phyloP scores from a whole-genome alignment of 2,329 filamentous ascomycete genomes.

The Xylaria sp. region DNA sequence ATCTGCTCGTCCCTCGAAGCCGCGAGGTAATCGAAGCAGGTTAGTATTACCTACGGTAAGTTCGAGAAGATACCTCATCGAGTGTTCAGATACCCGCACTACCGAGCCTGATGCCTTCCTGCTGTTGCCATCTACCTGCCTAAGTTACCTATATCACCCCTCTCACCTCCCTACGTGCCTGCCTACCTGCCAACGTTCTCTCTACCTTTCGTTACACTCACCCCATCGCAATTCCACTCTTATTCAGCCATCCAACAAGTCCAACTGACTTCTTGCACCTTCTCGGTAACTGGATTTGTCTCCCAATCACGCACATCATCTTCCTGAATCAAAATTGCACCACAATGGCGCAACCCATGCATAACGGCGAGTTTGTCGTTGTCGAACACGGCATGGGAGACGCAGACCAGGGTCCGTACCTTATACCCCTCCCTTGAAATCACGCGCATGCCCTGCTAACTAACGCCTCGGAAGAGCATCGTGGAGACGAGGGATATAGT shows the following conservation, averaged over 20 bases:
- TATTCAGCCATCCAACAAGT: too few species aligned
- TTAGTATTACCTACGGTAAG: not conserved
- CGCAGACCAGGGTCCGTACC: not conserved
- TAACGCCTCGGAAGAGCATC: not conserved
- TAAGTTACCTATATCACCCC: not conserved
- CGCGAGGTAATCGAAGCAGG: not conserved
- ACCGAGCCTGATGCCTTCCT: not conserved
- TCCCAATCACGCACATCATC: too few species aligned
- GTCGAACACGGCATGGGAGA: not conserved
- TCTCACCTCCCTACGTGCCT: not conserved
- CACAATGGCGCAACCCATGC: too few species aligned
- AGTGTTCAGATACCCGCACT: too few species aligned
- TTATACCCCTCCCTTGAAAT: not conserved
- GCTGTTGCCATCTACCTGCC: not conserved
- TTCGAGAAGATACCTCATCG: too few species aligned
- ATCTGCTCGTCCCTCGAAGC: too few species aligned
- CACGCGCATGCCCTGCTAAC: not conserved
- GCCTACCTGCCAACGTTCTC: not conserved
- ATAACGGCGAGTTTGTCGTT: too few species aligned
- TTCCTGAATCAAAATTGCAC: too few species aligned
- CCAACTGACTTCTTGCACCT: too few species aligned
- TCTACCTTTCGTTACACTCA: not conserved
- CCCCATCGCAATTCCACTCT: too few species aligned
- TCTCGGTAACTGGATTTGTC: too few species aligned
- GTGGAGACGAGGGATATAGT: not conserved